Evolutionary conservation across 2,329 filamentous ascomycete genomes (phyloP), one percentile per base, ranked within the genome.

Genomic region (Xylariaceae sp.): DNA sequence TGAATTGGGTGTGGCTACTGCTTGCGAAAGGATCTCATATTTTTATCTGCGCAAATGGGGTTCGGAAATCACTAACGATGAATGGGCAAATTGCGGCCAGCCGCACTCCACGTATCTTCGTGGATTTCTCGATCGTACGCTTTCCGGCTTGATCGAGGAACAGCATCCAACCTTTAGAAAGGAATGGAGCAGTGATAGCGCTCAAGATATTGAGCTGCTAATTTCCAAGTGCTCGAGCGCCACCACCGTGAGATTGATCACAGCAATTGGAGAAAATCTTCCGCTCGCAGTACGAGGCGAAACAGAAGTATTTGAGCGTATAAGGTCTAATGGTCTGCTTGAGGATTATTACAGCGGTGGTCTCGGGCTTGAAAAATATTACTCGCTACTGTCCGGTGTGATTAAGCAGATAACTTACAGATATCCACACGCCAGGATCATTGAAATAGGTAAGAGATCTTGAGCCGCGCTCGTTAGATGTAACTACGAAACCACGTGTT

Each of bases 341-440:
- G 56, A 69, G 17, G 65, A 60, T 2, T 44, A 36, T 31, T 57
- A 75, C 45, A 31, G 28, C 33, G 3, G 43, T 2, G 3, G 34
- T 16, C n/a, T 43, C 3, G 56, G 46, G 7, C 6, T 62, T 68
- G 26, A 61, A 69, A 16, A 2, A 19, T 63, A 47, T 28, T 62
- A 67, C 21, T 17, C 55, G 3, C 63, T 60, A 11, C 16, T 72
- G 6, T 69, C 64, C 14, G 47, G 58, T 2, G 65, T 75, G 16
- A 64, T 74, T 16, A 66, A 68, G 5, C 71, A 74, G 19, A 67
- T 81, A 28, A 58, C 67, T 0, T 55, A 65, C 29, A 39, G 52
- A 0, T 60, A 58, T 40, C 77, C 70, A 0, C 69, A 71, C 17
- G 64, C 74, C 31, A 71, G 72, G 2, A 68, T 79, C 21, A 53